Conservation (phyloP, 331 rosid species). For the Telfairia occidentalis region DNA sequence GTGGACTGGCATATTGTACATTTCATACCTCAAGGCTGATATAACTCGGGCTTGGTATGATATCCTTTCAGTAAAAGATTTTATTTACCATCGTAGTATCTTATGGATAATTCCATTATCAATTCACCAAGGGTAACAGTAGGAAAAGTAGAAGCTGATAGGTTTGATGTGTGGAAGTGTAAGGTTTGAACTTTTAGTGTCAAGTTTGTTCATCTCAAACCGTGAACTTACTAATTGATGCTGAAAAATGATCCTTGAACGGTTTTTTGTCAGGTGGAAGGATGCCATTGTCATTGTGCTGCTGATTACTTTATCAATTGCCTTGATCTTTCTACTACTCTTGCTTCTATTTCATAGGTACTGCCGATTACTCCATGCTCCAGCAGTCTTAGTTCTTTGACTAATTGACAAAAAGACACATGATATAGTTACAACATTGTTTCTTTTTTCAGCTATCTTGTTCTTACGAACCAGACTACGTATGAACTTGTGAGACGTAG, state of each 20-base stretch:
- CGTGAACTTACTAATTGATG: conserved; percentile 11
- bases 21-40: conserved; percentile 60
- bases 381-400: background rate
- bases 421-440: background rate
- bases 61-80: conserved; percentile 17
- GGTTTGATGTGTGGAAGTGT: background rate
- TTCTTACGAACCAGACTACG: conserved; percentile 87
- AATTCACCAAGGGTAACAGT: background rate
- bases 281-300: conserved; percentile 61
- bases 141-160: background rate
- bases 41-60: conserved; percentile 62
- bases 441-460: conserved; percentile 59
- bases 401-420: too few relatives aligned
- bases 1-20: conserved; percentile 75
- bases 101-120: background rate
- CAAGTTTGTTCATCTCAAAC: background rate
- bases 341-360: conserved; percentile 82
- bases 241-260: conserved; percentile 15
- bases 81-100: background rate
- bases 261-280: conserved; percentile 77
- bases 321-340: conserved; percentile 60
- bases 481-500: conserved; percentile 92
- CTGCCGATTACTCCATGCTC: background rate
- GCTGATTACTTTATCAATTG: conserved; percentile 42
- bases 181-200: background rate